Percentiles rank a stretch among this genome's conserved stretches.
Evolutionary conservation across 768 basidiomycete genomes (phyloP).

Genomic region (Collybia nuda): DNA sequence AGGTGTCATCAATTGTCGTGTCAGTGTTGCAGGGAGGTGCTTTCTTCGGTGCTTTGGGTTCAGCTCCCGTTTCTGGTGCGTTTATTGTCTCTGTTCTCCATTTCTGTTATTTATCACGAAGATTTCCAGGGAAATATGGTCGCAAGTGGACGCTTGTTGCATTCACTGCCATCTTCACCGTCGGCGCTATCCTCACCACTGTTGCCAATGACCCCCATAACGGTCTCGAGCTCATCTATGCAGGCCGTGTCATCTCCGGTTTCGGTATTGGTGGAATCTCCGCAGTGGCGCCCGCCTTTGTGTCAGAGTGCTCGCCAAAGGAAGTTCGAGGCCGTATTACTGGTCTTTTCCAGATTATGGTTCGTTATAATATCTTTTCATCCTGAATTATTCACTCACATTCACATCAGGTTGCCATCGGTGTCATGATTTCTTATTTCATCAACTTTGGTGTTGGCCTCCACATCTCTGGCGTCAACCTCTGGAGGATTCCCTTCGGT

Average conservation of each 20-base stretch:
- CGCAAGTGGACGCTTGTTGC: conserved; percentile 61
- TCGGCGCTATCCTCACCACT: conserved; percentile 78
- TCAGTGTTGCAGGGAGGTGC: conserved; percentile 86
- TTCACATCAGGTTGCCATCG: conserved; percentile 55
- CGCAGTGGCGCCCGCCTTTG: conserved; percentile 82
- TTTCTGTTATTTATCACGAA: neutral
- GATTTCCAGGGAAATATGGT: conserved; percentile 54
- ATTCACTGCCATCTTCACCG: conserved; percentile 61
- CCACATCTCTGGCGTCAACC: conserved; percentile 45
- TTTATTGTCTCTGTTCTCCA: conserved; percentile 6
- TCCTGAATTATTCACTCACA: neutral
- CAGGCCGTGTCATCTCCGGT: conserved; percentile 78
- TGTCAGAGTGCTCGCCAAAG: conserved; percentile 87
- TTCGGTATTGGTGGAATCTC: conserved; percentile 82
- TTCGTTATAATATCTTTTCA: conserved; percentile 14
- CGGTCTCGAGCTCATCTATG: conserved; percentile 72
- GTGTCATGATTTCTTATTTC: conserved; percentile 86
- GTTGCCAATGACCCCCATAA: conserved; percentile 50
- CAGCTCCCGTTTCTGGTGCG: conserved; percentile 68
- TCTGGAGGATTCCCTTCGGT: conserved; percentile 77
- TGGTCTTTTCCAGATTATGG: conserved; percentile 86
- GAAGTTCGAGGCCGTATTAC: conserved; percentile 84
- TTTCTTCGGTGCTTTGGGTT: conserved; percentile 82
- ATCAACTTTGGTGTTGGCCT: conserved; percentile 67
- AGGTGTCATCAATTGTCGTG: conserved; percentile 80